Conservation (phyloP, 73 alveolate genomes). For the Durusdinium trenchii region DNA sequence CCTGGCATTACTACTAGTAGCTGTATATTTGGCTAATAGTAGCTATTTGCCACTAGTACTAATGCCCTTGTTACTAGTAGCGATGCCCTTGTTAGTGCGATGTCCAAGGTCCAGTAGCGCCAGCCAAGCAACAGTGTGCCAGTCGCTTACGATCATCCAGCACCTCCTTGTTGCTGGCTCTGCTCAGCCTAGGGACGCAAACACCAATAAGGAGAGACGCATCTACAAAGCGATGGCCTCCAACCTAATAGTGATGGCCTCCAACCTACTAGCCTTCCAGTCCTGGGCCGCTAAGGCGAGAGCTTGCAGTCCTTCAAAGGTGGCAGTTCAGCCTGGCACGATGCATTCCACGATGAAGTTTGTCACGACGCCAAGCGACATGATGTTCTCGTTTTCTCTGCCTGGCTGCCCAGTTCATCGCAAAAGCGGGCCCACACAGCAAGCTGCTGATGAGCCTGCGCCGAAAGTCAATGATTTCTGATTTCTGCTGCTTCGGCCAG, state of each 20-base stretch:
- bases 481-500: background rate
- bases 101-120: no score
- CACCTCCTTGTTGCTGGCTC: background rate
- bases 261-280: no score
- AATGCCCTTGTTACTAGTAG: no score
- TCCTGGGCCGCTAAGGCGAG: no score
- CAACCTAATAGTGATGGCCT: background rate
- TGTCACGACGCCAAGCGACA: no score
- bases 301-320: slow-evolving; percentile 34
- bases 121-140: background rate
- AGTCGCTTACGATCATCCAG: slow-evolving; percentile 66
- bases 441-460: slow-evolving; percentile 51
- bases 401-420: slow-evolving; percentile 40
- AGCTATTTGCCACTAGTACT: no score
- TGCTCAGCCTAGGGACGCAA: slow-evolving; percentile 6
- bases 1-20: no score
- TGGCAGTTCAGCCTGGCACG: slow-evolving; percentile 29
- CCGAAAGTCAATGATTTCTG: background rate
- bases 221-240: background rate
- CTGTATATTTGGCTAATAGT: no score
- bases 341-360: background rate
- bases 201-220: background rate
- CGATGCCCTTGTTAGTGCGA: no score
- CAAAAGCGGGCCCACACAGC: slow-evolving; percentile 46
- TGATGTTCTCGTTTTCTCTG: background rate